Percentiles rank a stretch among this genome's conserved stretches.
These are phyloP conservation scores for Penicillium frequentans DNA, from an alignment of 2,329 filamentous ascomycete genomes.

Conservation along the genomic window DNA sequence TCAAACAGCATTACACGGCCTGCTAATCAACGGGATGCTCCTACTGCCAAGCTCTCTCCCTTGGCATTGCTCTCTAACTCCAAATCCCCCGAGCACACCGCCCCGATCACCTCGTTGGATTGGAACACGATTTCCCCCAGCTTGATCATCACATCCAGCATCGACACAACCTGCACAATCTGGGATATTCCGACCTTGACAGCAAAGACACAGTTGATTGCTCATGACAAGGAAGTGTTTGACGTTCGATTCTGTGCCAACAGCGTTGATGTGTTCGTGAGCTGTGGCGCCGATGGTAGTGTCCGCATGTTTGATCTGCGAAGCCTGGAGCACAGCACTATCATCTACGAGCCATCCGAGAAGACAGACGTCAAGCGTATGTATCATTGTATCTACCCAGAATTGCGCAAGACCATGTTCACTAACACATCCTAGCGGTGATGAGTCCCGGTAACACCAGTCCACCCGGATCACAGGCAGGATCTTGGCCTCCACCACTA, in stretches of 20 bases:
- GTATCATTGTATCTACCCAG: slow-evolving; percentile 14
- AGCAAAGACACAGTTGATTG: slow-evolving; percentile 96
- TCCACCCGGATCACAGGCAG: slow-evolving; percentile 63
- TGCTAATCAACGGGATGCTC: slow-evolving; percentile 61
- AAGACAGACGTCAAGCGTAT: slow-evolving; percentile 69
- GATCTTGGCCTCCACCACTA: slow-evolving; percentile 59
- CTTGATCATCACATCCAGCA: slow-evolving; percentile 96
- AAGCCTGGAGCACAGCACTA: slow-evolving; percentile 95
- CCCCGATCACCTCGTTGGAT: slow-evolving; percentile 91
- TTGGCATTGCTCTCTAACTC: slow-evolving; percentile 93
- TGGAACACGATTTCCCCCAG: slow-evolving; percentile 98
- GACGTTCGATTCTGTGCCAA: slow-evolving; percentile 98
- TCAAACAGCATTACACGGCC: slow-evolving; percentile 69
- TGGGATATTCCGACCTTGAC: slow-evolving; percentile 99
- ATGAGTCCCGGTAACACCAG: slow-evolving; percentile 59
- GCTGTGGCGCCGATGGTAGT: slow-evolving; percentile 94
- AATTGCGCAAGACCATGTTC: too few species aligned
- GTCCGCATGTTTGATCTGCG: slow-evolving; percentile 98
- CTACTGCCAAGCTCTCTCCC: slow-evolving; percentile 81
- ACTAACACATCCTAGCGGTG: slow-evolving; percentile 29
- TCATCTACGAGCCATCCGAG: slow-evolving; percentile 95
- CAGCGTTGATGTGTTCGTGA: slow-evolving; percentile 98
- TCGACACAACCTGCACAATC: slow-evolving; percentile 98
- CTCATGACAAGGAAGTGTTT: slow-evolving; percentile 98
- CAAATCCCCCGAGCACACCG: slow-evolving; percentile 97